Base-by-base conservation (phyloP, 495 filamentous ascomycete species). In the Tricharina praecox region DNA sequence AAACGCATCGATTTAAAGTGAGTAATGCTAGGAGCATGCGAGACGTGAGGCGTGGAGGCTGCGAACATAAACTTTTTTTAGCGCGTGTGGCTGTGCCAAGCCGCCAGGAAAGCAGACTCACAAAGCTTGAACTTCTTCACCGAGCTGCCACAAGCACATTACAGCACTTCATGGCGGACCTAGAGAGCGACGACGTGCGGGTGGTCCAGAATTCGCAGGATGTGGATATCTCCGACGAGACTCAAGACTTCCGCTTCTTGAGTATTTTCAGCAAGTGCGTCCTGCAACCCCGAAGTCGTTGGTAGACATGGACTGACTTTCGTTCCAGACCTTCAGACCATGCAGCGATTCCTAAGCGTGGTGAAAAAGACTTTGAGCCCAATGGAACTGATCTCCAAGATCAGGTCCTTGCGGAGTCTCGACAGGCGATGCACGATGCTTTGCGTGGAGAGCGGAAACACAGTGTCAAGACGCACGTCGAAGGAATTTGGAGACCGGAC, bases 361-460 rank as follows among this genome's bases (percentile, higher is more conserved):
- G 90, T 40, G 82, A 90, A 59, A 97, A 97, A 62, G 90, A 97
- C 67, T 97, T 95, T 63, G 90, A 95, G 64, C 75, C 82, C 11
- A 83, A 96, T 62, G 83, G 80, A 48, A 96, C 90, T 11, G 67
- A 74, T 37, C 74, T 79, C 46, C 90, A 97, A 64, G 73, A 76
- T 52, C 65, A 71, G 43, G 71, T 78, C 20, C 79, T 97, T 39
- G 75, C 77, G 51, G 75, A 80, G 19, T 88, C 83, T 23, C 76
- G 88, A n/a, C 67, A 70, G 47, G 90, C 87, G 0, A 94, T 97
- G 86, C 77, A 88, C 63, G 77, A 84, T 55, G 87, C 85, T 4
- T 72, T 97, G 32, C 33, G 48, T 5, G 62, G 57, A 15, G 55
- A 59, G 24, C 34, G 55, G 37, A 51, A 53, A 23, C 54, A 61